Evolutionary conservation across 805 yeast genomes (phyloP), one percentile per base, ranked within the genome.

Genomic region (Teunomyces funiuensis): DNA sequence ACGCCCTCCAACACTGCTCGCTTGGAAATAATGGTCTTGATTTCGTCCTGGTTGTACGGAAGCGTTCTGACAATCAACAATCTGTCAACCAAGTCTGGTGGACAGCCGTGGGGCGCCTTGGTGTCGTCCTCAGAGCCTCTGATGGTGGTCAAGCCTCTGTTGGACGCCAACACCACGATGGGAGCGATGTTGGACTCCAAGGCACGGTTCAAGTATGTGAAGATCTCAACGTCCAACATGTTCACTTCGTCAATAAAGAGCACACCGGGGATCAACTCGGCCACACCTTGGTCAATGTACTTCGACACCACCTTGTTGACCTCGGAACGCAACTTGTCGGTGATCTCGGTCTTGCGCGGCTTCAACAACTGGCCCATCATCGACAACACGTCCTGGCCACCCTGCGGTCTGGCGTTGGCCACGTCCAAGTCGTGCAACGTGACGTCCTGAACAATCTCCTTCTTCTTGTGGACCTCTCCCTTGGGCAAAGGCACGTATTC

Each of bases 401-500:
- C 99, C 58, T 80, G 85, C 16, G 98, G 99, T 56, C 93, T 80
- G 2, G 98, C 90, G 61, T 93, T 93, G 37, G 98, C 97, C 43
- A 88, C 85, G 65, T 93, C 99, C 60, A 93, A 76, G 63, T 93
- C 99, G 63, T 93, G 97, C 54, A 93, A 76, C 3, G 98, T 88
- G 33, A 93, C 97, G 53, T 93, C 97, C 70, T 93, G 99, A 15
- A 93, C 96, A 54, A 91, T 89, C 66, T 93, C 98, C 64, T 93
- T 93, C 76, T 93, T 89, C 63, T 91, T 90, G 72, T 93, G 99
- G 33, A 93, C 96, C 65, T 93, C 99, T 40, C 99, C 99, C 70
- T 93, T 95, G 46, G 99, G 99, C 55, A 95, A 76, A 31, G 99
- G 97, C 16, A 93, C 98, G 65, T 93, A 93, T 68, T 93, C 98